phyloP scores from a whole-genome alignment of 768 basidiomycete species.

The Cystofilobasidium bisporidii region DNA sequence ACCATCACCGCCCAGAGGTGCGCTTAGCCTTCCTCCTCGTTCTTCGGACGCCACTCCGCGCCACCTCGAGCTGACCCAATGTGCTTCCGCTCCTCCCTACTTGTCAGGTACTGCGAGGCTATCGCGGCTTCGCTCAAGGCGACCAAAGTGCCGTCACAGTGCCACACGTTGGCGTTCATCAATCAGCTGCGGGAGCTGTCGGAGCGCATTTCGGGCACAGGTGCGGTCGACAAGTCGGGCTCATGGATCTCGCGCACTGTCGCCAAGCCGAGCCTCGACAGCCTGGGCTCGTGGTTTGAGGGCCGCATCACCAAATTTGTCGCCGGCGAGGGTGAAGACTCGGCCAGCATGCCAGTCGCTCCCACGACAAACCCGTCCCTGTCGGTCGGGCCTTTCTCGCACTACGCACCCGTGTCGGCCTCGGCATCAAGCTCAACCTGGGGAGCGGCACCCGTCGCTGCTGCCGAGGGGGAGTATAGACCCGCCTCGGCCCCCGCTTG shows the following conservation, averaged over 20 bases:
- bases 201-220: conserved; percentile 64
- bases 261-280: conserved; percentile 81
- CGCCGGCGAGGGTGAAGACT: conserved; percentile 61
- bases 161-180: conserved; percentile 51
- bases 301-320: conserved; percentile 88
- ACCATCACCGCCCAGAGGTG: conserved; percentile 66
- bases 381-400: background rate
- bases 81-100: background rate
- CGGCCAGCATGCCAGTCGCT: background rate
- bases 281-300: conserved; percentile 83
- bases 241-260: conserved; percentile 84
- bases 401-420: background rate
- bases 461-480: no score
- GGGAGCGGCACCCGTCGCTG: no score
- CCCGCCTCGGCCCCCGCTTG: no score
- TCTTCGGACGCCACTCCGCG: no score
- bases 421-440: no score
- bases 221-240: conserved; percentile 61
- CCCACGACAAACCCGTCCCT: background rate
- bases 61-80: background rate
- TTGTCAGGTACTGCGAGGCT: conserved; percentile 81
- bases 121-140: conserved; percentile 56
- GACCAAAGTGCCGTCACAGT: conserved; percentile 47
- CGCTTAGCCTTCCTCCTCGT: no score
- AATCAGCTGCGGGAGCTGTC: conserved; percentile 68